Evolutionary conservation across 2,329 filamentous ascomycete species (phyloP).

Genomic region (Sclerotinia nivalis): DNA sequence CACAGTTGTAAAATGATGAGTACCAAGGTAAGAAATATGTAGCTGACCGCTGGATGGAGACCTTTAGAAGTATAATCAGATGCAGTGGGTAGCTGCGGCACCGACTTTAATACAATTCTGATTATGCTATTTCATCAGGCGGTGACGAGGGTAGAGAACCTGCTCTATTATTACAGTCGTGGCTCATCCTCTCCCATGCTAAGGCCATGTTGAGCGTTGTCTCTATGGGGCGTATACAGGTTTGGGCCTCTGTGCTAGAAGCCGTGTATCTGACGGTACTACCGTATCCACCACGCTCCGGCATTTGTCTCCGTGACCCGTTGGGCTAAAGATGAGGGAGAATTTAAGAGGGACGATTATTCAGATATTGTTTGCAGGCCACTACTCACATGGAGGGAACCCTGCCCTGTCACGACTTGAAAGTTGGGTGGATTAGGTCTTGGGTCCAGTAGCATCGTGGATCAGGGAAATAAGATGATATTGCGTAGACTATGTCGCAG

Average conservation of each 20-base stretch:
- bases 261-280: conserved; percentile 31
- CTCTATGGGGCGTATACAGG: conserved; percentile 21
- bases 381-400: conserved; percentile 26
- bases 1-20: conserved; percentile 3
- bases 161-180: conserved; percentile 22
- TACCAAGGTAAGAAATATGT: conserved; percentile 22
- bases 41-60: conserved; percentile 25
- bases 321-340: conserved; percentile 24
- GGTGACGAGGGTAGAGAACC: conserved; percentile 23
- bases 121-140: conserved; percentile 1
- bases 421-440: conserved; percentile 12
- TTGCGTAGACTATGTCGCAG: conserved; percentile 6
- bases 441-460: conserved; percentile 14
- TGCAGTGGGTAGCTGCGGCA: conserved; percentile 12
- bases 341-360: conserved; percentile 15
- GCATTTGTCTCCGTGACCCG: conserved; percentile 33
- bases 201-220: conserved; percentile 25
- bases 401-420: conserved; percentile 20
- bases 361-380: conserved; percentile 27
- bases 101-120: conserved; percentile 21
- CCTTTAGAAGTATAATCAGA: conserved; percentile 9
- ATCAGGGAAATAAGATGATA: conserved; percentile 18
- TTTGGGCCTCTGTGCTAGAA: conserved; percentile 24
- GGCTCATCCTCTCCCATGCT: conserved; percentile 25
- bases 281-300: conserved; percentile 27